Base-by-base conservation (phyloP, 768 basidiomycete genomes). In the Lanmaoa rubissima region DNA sequence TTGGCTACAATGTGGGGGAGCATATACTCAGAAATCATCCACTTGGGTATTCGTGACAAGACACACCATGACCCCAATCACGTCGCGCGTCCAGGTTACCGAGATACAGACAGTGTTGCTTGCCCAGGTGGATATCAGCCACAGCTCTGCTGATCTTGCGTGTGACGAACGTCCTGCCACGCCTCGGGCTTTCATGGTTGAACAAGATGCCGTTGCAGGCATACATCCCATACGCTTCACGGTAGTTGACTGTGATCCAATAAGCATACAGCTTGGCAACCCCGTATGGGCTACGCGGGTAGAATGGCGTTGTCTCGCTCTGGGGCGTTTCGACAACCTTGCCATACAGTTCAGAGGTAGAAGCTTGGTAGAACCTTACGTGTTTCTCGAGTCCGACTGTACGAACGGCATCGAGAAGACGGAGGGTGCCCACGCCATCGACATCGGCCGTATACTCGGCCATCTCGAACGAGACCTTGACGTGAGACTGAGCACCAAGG, bases 391-490 rank as follows among this genome's bases (percentile, higher is more conserved):
- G 83, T 5, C 95, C 95, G 72, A 93, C 94, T 9, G 96, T 98
- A 41, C 95, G 86, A 73, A 98, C 87, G 53, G 95, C 95, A 66
- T 98, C 96, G 55, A 98, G 88, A 56, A 98, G 83, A 64, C 95
- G 92, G 47, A 98, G 84, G 7, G 95, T 98, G 52, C 95, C 95
- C 40, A 98, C 81, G 9, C 88, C 95, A 65, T 98, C 95, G 48
- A 98, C 95, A 68, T 98, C 96, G 49, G 92, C 94, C 0, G 96
- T 98, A 77, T 98, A 98, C 75, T 98, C 95, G 26, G 95, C 92
- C 93, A 98, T 96, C 74, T 98, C 96, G 73, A 98, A 98, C 28
- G 94, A 97, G 62, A 98, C 95, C 74, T 98, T 98, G 79, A 98
- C 95, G 77, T 98, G 95, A 42, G 92, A 94, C 73, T 98, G 95